These are phyloP conservation scores for Paramecium octaurelia DNA, from an alignment of 73 alveolate species.

Conservation along the genomic window DNA sequence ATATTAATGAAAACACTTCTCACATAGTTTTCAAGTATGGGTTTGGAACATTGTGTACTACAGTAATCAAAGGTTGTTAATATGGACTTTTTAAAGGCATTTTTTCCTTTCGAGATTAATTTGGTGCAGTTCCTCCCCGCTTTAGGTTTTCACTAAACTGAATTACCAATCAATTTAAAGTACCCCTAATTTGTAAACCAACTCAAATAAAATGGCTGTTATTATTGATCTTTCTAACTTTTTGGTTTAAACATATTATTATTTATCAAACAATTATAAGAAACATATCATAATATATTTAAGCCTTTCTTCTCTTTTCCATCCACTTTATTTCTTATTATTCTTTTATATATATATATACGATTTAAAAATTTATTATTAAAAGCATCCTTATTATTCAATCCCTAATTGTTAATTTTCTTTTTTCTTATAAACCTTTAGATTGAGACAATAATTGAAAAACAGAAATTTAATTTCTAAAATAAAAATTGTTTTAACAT, in stretches of 20 bases:
- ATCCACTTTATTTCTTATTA: neutral
- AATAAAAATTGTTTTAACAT: neutral
- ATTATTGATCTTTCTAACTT: constrained; percentile 32
- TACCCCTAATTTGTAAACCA: constrained; percentile 43
- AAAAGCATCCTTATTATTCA: neutral
- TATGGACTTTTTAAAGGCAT: constrained; percentile 20
- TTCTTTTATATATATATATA: neutral
- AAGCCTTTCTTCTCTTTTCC: neutral
- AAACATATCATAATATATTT: neutral
- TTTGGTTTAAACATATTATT: constrained; percentile 37
- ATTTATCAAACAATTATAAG: neutral
- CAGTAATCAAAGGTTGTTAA: constrained; percentile 8
- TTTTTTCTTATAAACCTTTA: neutral
- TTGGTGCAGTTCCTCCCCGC: constrained; percentile 51
- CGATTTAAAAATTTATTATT: neutral
- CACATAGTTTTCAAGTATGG: constrained; percentile 12
- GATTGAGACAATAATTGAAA: neutral
- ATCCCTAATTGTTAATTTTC: no score
- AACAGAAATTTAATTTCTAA: neutral
- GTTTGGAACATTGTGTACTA: neutral
- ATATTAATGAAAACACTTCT: neutral
- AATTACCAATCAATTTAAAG: neutral
- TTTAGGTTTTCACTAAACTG: neutral
- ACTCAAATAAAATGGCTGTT: constrained; percentile 49
- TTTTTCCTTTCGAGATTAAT: constrained; percentile 23